phyloP scores from a whole-genome alignment of 192 early-diverging fungal genomes.

The Entomortierella beljakovae region DNA sequence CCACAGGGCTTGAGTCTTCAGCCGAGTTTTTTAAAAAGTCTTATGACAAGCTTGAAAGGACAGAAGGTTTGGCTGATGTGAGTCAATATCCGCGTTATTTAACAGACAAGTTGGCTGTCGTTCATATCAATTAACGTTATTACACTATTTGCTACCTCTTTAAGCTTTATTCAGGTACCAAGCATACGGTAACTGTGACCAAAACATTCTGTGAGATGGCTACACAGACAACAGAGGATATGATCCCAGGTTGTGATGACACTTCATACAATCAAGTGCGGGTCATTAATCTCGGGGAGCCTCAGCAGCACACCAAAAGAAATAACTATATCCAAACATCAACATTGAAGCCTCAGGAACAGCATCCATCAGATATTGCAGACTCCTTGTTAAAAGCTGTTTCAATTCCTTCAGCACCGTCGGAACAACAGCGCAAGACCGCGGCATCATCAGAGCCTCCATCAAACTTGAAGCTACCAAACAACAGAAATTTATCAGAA shows the following conservation, averaged over 20 bases:
- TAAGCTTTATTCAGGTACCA: slow-evolving; percentile 24
- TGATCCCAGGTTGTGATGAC: neutral
- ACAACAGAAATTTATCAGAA: no score
- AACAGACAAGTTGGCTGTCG: neutral
- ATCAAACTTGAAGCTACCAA: neutral
- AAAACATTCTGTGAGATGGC: slow-evolving; percentile 42
- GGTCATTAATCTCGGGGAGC: neutral
- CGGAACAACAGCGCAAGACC: no score
- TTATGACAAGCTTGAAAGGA: slow-evolving; percentile 23
- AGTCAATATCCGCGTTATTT: neutral
- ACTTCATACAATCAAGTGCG: slow-evolving; percentile 29
- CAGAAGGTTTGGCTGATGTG: slow-evolving; percentile 25
- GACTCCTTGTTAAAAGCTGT: slow-evolving; percentile 4
- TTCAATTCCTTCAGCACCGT: neutral
- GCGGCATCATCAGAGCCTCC: neutral
- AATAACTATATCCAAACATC: neutral
- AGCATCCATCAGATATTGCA: neutral
- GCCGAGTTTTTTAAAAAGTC: slow-evolving; percentile 20
- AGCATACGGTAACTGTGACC: slow-evolving; percentile 3
- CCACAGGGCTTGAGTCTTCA: slow-evolving; percentile 7
- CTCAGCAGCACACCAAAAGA: neutral
- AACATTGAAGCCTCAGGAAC: neutral
- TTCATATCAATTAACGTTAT: neutral
- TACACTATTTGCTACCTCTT: neutral
- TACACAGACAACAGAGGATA: slow-evolving; percentile 48